These are phyloP conservation scores for Acarospora socialis DNA, from an alignment of 2,329 filamentous ascomycete genomes.

Conservation along the genomic window DNA sequence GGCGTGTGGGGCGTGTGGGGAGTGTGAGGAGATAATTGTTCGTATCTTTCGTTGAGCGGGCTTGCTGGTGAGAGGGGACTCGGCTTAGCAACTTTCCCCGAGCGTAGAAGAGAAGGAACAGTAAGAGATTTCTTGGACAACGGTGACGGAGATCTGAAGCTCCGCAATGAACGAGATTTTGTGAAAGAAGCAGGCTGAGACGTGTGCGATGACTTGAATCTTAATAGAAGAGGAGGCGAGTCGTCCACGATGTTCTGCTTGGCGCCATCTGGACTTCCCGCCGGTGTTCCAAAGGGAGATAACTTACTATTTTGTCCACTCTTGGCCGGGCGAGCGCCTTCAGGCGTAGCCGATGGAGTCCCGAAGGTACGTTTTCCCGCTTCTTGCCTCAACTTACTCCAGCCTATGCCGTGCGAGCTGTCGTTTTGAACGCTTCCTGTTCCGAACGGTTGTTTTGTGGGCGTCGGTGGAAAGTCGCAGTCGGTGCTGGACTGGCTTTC, in stretches of 20 bases:
- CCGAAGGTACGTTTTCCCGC: slow-evolving; percentile 9
- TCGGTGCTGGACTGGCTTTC: slow-evolving; percentile 48
- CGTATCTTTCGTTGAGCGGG: slow-evolving; percentile 43
- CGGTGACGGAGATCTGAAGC: slow-evolving; percentile 27
- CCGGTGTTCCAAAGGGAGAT: slow-evolving; percentile 18
- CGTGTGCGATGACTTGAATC: slow-evolving; percentile 21
- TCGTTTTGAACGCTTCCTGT: slow-evolving; percentile 4
- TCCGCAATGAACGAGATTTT: slow-evolving; percentile 26
- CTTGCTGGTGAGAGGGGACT: slow-evolving; percentile 41
- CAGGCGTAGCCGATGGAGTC: slow-evolving; percentile 16
- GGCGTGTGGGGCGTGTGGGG: slow-evolving; percentile 79
- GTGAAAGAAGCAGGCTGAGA: slow-evolving; percentile 22
- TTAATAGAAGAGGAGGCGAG: slow-evolving; percentile 19
- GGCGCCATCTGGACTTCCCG: slow-evolving; percentile 18
- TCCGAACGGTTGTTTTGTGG: slow-evolving; percentile 56
- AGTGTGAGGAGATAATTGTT: slow-evolving; percentile 49
- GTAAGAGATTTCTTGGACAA: slow-evolving; percentile 24
- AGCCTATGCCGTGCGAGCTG: slow-evolving; percentile 1
- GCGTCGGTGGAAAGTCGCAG: slow-evolving; percentile 75
- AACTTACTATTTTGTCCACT: slow-evolving; percentile 24
- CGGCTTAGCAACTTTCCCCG: slow-evolving; percentile 38
- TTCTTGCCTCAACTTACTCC: slow-evolving; percentile 4
- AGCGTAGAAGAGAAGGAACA: slow-evolving; percentile 13
- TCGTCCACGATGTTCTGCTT: slow-evolving; percentile 22
- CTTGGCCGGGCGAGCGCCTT: slow-evolving; percentile 10